These are phyloP conservation scores for Annona squamosa DNA, from an alignment of 164 flowering plant species.

Conservation along the genomic window DNA sequence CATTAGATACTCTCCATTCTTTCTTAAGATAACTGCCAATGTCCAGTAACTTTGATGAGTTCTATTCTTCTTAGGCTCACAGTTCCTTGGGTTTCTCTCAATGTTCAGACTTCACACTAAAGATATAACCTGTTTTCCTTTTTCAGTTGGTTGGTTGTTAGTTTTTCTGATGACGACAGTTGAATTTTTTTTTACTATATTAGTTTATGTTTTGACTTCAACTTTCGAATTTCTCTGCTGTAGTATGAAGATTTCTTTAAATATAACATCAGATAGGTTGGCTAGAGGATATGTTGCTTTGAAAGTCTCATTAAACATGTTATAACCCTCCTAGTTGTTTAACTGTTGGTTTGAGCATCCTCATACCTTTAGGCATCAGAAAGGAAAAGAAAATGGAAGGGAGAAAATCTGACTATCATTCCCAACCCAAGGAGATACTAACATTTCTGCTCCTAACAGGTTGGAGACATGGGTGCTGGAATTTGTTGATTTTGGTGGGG, in stretches of 20 bases:
- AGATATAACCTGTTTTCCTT: no score
- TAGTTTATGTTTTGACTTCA: no score
- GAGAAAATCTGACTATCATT: background rate
- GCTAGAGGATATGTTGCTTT: background rate
- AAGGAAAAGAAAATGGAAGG: no score
- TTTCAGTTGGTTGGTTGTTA: background rate
- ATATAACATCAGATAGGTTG: background rate
- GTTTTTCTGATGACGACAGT: background rate
- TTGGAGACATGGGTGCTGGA: constrained; percentile 70
- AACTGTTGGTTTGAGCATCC: background rate
- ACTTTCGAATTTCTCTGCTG: background rate
- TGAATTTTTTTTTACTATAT: no score
- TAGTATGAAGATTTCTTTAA: background rate
- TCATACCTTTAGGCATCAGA: background rate
- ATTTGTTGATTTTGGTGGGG: constrained; percentile 90
- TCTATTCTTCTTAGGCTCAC: background rate
- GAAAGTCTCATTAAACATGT: background rate
- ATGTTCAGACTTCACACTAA: background rate
- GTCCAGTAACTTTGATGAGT: background rate
- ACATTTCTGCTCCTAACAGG: constrained; percentile 34
- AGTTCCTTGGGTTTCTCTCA: background rate
- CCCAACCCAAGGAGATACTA: background rate
- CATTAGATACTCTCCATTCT: background rate
- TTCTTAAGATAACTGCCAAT: background rate
- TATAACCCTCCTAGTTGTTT: background rate